A percentile compares a stretch with the other conserved stretches of the same genome.
These are phyloP conservation scores for Phytomonas sp. DNA, from an alignment of 208 protist species.

Conservation along the genomic window DNA sequence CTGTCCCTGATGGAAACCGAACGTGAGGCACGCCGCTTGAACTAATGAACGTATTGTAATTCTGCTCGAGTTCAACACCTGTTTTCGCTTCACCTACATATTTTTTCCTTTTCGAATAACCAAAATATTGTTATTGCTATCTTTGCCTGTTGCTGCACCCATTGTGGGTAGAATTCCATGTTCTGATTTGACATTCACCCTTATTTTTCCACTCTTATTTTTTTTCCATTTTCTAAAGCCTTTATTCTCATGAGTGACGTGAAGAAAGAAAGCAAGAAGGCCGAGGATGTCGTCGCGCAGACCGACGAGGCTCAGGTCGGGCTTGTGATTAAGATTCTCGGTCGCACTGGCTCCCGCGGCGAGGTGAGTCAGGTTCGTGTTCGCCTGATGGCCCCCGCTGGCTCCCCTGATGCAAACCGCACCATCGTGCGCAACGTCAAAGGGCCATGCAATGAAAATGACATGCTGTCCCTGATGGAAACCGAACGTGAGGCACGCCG, in stretches of 20 bases:
- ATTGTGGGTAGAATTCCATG: neutral
- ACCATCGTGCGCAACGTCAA: conserved; percentile 99
- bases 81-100: neutral
- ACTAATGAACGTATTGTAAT: conserved; percentile 76
- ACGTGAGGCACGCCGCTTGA: conserved; percentile 98
- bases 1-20: conserved; percentile 99
- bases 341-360: conserved; percentile 98
- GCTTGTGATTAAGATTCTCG: conserved; percentile 96
- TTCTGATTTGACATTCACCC: neutral
- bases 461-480: conserved; percentile 99
- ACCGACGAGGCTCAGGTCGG: conserved; percentile 89
- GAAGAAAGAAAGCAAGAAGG: conserved; percentile 87
- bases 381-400: conserved; percentile 89
- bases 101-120: conserved; percentile 14
- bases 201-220: conserved; percentile 5
- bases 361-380: conserved; percentile 98
- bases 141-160: neutral
- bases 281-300: conserved; percentile 65
- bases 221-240: conserved; percentile 14
- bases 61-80: neutral
- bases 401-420: conserved; percentile 86
- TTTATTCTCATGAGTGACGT: conserved; percentile 37
- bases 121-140: neutral
- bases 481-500: conserved; percentile 97
- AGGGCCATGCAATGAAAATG: conserved; percentile 97